Base-by-base conservation (phyloP, 352 stramenopile species). In the Globisporangium echinulatum region DNA sequence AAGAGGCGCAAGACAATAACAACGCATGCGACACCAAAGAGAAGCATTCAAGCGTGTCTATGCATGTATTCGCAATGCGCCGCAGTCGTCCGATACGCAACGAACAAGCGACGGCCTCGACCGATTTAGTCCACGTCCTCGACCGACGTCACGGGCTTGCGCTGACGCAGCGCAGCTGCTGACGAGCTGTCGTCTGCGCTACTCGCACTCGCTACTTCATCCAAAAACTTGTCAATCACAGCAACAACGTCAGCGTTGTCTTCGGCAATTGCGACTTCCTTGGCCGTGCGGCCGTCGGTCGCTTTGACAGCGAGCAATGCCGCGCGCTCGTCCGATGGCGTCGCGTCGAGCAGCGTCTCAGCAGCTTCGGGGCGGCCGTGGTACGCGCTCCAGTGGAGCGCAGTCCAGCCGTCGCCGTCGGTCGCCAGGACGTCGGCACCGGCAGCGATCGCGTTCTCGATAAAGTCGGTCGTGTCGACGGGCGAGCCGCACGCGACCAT, bases 331-430 rank as follows among this genome's bases (percentile, higher is more conserved):
- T 53, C 47, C 25, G 54, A 52, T 43, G 69, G 70, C 36, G 73
- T 68, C 33, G 47, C 65, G 11, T 73, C 70, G 3, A 92, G 62
- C 36, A 92, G 68, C 33, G 77, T 71, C 62, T 89, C 74, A 4
- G 82, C 80, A 37, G 82, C 76, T 62, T 92, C 82, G 5, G 82
- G 82, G 58, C 82, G 79, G 54, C 77, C 82, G 59, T 92, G 82
- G 72, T 89, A 92, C 33, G 82, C 82, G 64, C 79, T 87, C 82
- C 82, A 92, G 71, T 92, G 82, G 67, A 92, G 56, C 57, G 82
- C 82, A n/a, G 78, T 88, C 82, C 82, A 92, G 19, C 82, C 82
- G 37, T 92, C 82, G 47, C 77, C 80, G 53, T 92, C 82, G 58
- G 77, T 75, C 15, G 73, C 77, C n/a, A 69, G 59, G 49, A 89